Evolutionary conservation across 371 early-diverging fungal species (phyloP).

Genomic region (Rhizopus delemar): DNA sequence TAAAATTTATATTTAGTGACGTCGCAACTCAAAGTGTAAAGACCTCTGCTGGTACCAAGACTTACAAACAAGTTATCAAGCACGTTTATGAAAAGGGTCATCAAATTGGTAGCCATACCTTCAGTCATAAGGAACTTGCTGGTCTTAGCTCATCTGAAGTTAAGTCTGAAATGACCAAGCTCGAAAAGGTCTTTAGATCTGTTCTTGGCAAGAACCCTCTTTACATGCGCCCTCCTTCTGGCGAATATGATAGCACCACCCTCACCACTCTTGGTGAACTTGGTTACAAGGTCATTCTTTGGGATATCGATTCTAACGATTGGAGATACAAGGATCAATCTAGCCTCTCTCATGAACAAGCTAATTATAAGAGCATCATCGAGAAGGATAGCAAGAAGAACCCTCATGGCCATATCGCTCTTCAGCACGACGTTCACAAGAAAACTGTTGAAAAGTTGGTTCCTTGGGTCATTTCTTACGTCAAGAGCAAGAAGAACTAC

Average conservation of each 20-base stretch:
- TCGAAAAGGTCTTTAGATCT: conserved; percentile 26
- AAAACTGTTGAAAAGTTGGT: conserved; percentile 47
- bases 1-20: conserved; percentile 15
- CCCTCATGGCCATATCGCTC: conserved; percentile 30
- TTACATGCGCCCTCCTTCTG: conserved; percentile 34
- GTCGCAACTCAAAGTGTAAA: conserved; percentile 26
- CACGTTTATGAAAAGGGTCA: conserved; percentile 48
- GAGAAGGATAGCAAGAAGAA: conserved; percentile 15
- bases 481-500: conserved; percentile 42
- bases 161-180: conserved; percentile 26
- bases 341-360: conserved; percentile 19
- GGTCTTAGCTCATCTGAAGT: conserved; percentile 16
- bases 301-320: conserved; percentile 35
- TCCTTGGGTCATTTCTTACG: conserved; percentile 41
- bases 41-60: conserved; percentile 29
- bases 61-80: conserved; percentile 33
- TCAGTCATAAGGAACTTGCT: conserved; percentile 38
- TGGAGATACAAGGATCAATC: conserved; percentile 19
- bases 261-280: conserved; percentile 23
- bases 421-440: conserved; percentile 46
- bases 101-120: conserved; percentile 53
- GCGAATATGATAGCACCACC: conserved; percentile 18
- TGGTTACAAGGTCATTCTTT: conserved; percentile 28
- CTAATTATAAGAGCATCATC: neutral
- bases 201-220: conserved; percentile 26